Base-by-base conservation (phyloP, 495 filamentous ascomycete genomes). In the Tirmania nivea region DNA sequence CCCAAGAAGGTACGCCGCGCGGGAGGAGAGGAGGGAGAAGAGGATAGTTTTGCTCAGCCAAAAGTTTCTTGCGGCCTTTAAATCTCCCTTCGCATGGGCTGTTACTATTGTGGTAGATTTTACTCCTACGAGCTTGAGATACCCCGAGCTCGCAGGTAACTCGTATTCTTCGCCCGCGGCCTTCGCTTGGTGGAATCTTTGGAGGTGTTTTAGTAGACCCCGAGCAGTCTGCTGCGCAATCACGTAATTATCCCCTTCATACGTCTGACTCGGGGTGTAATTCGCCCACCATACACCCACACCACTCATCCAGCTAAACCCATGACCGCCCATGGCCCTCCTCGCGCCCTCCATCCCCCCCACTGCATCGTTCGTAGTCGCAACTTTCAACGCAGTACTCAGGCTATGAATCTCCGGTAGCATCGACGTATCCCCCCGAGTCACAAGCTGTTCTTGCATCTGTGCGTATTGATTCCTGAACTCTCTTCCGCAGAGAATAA, bases 221-320 rank as follows among this genome's bases (percentile, higher is more conserved):
- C 80, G 71, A 4, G 79, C 77, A n/a, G 83, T 80, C 69, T 86
- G 82, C 60, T 85, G 82, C 35, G 78, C 79, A 49, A 85, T 68
- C 78, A 85, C 83, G 61, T 80, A 84, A 68, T 85, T 85, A 64
- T 85, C 82, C 42, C 57, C 68, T 64, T 78, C 75, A 67, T 72
- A 78, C 11, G 81, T 84, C 25, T 78, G 70, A 0, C 78, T 81
- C 17, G 81, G 78, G 0, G 83, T 69, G 62, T 82, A 80, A 58
- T 83, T 78, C 8, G 81, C 69, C 62, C 82, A 85, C 69, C 73
- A 76, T 8, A 73, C 59, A 4, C 78, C 78, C 56, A 85, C 81
- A 11, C 81, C 81, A 56, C 73, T 73, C 69, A 83, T 80, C 59
- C 71, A 75, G 55, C 69, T 75, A 66, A 81, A 86, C 36, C 82